These are phyloP conservation scores for Penicillium verrucosum DNA, from an alignment of 2,329 filamentous ascomycete genomes.

Conservation along the genomic window DNA sequence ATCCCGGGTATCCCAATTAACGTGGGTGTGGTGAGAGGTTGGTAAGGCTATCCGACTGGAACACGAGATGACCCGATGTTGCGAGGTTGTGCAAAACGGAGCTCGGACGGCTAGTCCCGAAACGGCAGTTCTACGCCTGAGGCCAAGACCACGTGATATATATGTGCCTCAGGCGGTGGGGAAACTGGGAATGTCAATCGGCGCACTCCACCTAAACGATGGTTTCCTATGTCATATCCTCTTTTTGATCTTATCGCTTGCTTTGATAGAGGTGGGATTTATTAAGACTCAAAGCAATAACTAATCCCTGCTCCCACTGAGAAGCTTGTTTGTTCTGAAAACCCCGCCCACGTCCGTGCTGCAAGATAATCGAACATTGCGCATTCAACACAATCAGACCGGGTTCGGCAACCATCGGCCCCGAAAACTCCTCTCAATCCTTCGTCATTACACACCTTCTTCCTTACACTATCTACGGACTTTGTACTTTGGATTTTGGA, in stretches of 20 bases:
- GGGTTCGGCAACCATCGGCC: conserved; percentile 29
- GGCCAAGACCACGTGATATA: conserved; percentile 25
- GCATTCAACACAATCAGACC: conserved; percentile 19
- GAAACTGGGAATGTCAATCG: conserved; percentile 14
- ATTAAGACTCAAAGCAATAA: conserved; percentile 22
- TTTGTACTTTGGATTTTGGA: neutral
- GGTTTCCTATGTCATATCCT: conserved; percentile 19
- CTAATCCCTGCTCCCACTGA: conserved; percentile 23
- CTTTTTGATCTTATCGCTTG: conserved; percentile 11
- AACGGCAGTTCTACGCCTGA: conserved; percentile 24
- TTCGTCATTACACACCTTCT: neutral
- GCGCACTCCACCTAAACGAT: conserved; percentile 25
- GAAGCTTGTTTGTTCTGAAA: conserved; percentile 26
- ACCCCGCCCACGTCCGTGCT: conserved; percentile 32
- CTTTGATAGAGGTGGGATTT: conserved; percentile 22
- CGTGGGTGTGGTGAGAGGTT: conserved; percentile 31
- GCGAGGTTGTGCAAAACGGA: conserved; percentile 42
- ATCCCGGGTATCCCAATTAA: conserved; percentile 32
- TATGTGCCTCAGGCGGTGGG: conserved; percentile 27
- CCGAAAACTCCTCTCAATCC: conserved; percentile 10
- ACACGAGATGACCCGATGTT: conserved; percentile 38
- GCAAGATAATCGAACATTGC: conserved; percentile 27
- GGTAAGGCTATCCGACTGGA: conserved; percentile 33
- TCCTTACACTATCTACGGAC: neutral
- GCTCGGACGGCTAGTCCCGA: conserved; percentile 31